Evolutionary conservation across 495 filamentous ascomycete genomes (phyloP).

Genomic region (Penicillium arizonense): DNA sequence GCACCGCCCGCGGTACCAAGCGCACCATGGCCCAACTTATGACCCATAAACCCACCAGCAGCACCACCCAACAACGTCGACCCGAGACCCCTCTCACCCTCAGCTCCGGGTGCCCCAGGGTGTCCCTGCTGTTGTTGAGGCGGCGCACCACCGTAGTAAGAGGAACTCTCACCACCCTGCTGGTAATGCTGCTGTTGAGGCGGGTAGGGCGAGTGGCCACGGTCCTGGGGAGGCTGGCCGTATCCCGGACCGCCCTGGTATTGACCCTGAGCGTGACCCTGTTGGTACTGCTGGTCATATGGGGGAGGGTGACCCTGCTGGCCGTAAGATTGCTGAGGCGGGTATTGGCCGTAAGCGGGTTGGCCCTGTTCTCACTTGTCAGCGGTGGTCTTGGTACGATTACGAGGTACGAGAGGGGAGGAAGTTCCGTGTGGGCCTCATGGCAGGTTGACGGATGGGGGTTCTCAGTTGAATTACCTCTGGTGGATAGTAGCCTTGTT

Average conservation of each 20-base stretch:
- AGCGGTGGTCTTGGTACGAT: neutral
- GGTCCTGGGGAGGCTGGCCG: conserved; percentile 21
- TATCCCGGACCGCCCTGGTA: conserved; percentile 19
- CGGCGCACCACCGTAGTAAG: conserved; percentile 20
- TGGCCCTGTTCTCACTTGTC: conserved; percentile 21
- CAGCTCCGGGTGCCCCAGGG: conserved; percentile 19
- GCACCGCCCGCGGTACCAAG: conserved; percentile 43
- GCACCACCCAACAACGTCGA: conserved; percentile 41
- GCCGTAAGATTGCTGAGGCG: conserved; percentile 13
- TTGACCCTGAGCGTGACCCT: conserved; percentile 17
- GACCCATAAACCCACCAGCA: conserved; percentile 41
- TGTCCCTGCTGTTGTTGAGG: conserved; percentile 16
- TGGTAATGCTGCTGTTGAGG: conserved; percentile 27
- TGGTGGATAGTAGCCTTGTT: conserved; percentile 28
- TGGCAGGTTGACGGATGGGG: neutral
- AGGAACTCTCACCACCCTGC: conserved; percentile 19
- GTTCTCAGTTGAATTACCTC: conserved; percentile 11
- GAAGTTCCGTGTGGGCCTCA: neutral
- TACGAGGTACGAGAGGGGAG: neutral
- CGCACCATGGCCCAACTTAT: conserved; percentile 42
- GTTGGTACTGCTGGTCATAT: conserved; percentile 14
- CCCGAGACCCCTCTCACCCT: conserved; percentile 43
- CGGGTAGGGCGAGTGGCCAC: conserved; percentile 32
- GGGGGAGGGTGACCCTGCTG: conserved; percentile 17
- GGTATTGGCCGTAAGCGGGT: conserved; percentile 12